Evolutionary conservation across 768 basidiomycete species (phyloP), one percentile per base, ranked within the genome.

Genomic region (Amanita exitialis): DNA sequence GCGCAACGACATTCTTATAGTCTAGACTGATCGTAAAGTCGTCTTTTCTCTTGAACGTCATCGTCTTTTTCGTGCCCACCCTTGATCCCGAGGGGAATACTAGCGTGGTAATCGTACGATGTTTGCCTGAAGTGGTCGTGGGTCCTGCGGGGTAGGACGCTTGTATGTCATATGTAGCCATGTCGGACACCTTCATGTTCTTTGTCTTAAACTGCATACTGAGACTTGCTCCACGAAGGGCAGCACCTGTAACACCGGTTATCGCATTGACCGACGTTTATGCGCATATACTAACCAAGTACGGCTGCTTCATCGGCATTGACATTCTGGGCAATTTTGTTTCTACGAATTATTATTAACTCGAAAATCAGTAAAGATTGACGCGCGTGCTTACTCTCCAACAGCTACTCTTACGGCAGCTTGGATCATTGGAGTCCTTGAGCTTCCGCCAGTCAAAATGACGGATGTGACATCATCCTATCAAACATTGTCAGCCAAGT

Each of bases 251-350:
- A 20, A 27, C 13, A 46, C 37, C 18, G 53, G 45, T 47, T 10
- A 46, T 10, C 21, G 7, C 20, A 23, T 50, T 50, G 58, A 47
- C 49, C 23, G 25, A 49, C n/a, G 18, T 13, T 9, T 30, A 25
- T 42, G 1, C 13, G 2, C 38, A 34, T 12, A 28, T 39, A 44
- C 57, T 18, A 64, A 74, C 86, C 92, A 39, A 99, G 78, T 16
- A 97, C 95, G 21, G 87, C 89, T 0, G 92, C 90, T 68, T 99
- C 96, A 62, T 98, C 96, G 0, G 95, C 86, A 63, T 99, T 98
- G 54, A 99, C 90, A 58, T 97, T 98, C 61, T 85, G 75, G 4
- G 95, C 90, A 52, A 98, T 86, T 66, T 89, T 90, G 47, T 83
- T 79, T 43, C 83, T 86, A 47, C 13, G 21, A 53, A 46, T 51